These are phyloP conservation scores for Vanderwaltozyma tropicalis DNA, from an alignment of 805 yeast species.

Conservation along the genomic window DNA sequence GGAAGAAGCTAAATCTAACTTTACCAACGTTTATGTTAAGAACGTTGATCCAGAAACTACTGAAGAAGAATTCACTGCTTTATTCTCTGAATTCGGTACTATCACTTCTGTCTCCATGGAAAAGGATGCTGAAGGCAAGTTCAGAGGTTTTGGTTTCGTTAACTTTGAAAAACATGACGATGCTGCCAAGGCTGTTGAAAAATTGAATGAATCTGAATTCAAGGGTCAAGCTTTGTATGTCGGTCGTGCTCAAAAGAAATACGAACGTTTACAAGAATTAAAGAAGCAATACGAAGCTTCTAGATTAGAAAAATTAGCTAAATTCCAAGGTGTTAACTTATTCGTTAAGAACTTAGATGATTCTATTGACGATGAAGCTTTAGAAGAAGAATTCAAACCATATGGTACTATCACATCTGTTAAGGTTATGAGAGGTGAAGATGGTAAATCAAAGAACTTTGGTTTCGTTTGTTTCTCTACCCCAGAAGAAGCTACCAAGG, in stretches of 20 bases:
- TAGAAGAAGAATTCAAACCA: constrained; percentile 84
- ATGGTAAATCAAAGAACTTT: constrained; percentile 93
- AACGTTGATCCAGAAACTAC: constrained; percentile 66
- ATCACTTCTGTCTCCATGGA: constrained; percentile 78
- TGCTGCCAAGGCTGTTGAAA: constrained; percentile 88
- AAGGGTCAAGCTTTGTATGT: constrained; percentile 82
- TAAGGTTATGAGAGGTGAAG: constrained; percentile 89
- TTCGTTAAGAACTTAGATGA: constrained; percentile 96
- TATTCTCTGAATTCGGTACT: constrained; percentile 65
- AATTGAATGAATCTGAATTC: constrained; percentile 75
- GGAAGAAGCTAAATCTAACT: constrained; percentile 83
- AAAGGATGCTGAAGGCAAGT: constrained; percentile 74
- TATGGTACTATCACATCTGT: constrained; percentile 94
- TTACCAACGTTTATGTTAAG: constrained; percentile 93
- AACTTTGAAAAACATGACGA: constrained; percentile 80
- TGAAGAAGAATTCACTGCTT: constrained; percentile 58
- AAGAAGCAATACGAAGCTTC: constrained; percentile 88
- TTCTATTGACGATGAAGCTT: constrained; percentile 78
- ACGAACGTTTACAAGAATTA: constrained; percentile 93
- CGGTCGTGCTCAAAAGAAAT: constrained; percentile 98
- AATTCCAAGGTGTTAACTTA: constrained; percentile 96
- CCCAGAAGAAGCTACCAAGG: constrained; percentile 98
- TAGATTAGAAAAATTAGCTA: constrained; percentile 81
- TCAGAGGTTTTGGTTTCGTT: constrained; percentile 93
- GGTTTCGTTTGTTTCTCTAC: constrained; percentile 97